Evolutionary conservation across 345 rosid species (phyloP), one percentile per base, ranked within the genome.

Genomic region (Laguncularia racemosa): DNA sequence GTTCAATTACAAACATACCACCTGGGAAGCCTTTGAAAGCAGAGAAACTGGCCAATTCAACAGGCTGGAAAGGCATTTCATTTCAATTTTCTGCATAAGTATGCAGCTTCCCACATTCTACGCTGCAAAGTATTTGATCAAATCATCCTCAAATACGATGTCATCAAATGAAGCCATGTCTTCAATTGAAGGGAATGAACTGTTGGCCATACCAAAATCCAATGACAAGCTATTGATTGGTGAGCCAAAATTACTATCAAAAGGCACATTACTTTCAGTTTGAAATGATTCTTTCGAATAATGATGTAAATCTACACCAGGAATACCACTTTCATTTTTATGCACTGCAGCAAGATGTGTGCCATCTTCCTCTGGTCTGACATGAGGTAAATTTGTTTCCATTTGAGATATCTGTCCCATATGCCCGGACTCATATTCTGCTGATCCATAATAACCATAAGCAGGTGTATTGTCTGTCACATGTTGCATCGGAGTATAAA

Each of bases 161-260:
- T 61, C 61, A 17, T 60, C 69, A n/a, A 50, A 61, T 3, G 71
- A 55, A 54, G 56, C 51, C 65, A 67, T 50, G 45, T 28, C 50
- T 47, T 65, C 63, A 14, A 63, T 44, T 3, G 59, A 44, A 55
- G 64, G 51, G 64, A 67, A 67, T 26, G 66, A 66, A 52, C 71
- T 67, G 56, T 51, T 52, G 26, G 69, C 19, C 17, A 21, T 57
- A 48, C 57, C 82, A 38, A 68, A 78, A 69, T 73, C 84, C 50
- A 79, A 67, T 17, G 88, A 12, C 61, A 78, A 65, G 73, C 65
- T 73, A 43, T 62, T 57, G 20, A 79, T 71, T 2, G 95, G 86
- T 57, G 89, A 80, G 18, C 70, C 78, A 54, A 85, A 77, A 58
- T 65, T 73, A 78, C 61, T 75, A 70, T 76, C 88, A 70, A 81